Base-by-base conservation (phyloP, 2,329 filamentous ascomycete genomes). In the Pseudogymnoascus sp. region DNA sequence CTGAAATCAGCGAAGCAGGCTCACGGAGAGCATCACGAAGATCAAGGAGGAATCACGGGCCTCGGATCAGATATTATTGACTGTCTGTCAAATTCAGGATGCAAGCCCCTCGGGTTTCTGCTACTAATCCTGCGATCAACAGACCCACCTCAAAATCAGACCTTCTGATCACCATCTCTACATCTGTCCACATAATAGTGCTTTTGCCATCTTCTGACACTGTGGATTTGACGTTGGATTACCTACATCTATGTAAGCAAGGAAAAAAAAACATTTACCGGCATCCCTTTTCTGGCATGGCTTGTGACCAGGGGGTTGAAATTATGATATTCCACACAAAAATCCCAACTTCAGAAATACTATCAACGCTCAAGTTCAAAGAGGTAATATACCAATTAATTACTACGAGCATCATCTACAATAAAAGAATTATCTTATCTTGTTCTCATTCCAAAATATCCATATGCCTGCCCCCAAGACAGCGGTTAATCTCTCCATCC, bases 171-270 rank as follows among this genome's bases (percentile, higher is more conserved):
- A 37, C 6, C n/a, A 16, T 37, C 34, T 85, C 60, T 83, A 88
- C 68, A 79, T 85, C 50, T 76, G 88, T 69, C 80, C 83, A 0
- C 76, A 81, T 63, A 82, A 81, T 60, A 79, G 77, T 3, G 82
- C 82, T 5, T 74, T 86, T 16, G 81, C 81, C 1, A 78, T 87
- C 41, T 78, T 88, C 3, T 71, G 78, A 0, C 22, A 25, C 70
- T 88, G 30, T 88, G 84, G 0, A 86, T 88, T 65, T 76, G 87
- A 57, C 85, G 83, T 62, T 83, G 82, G 1, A 14, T n/a, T 9
- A 7, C n/a, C n/a, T 37, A 7, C n/a, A 37, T 7, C n/a, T 14
- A 37, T n/a, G 35, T 16, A 37, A n/a, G 7, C 6, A 35, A 35
- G 11, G 22, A 5, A 25, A 14, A 8, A 2, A 37, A 37, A 16